Base-by-base conservation (phyloP, 371 early-diverging fungal species). In the Lichtheimia ornata region DNA sequence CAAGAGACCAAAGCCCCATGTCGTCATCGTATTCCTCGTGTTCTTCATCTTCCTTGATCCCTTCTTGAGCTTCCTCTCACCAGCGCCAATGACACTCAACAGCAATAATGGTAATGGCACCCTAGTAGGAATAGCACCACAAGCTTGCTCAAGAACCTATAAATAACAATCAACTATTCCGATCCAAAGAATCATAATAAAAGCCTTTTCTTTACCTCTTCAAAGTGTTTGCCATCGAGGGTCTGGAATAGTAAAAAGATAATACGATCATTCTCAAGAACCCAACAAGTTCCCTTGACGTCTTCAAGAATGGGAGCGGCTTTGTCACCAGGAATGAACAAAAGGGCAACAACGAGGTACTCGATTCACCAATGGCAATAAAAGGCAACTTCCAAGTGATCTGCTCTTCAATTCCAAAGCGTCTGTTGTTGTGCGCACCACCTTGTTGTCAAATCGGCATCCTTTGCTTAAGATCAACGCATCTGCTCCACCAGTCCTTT, bases 281-380 rank as follows among this genome's bases (percentile, higher is more conserved):
- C 58, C 86, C 71, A 70, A 98, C n/a, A 90, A 73, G 97, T 86
- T 69, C 79, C 72, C 78, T 85, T 85, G 89, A 98, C 84, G 71
- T 92, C 89, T 50, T 71, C 82, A 70, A 88, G 90, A 72, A 91
- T 73, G 72, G 97, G 95, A 73, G 85, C 65, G 74, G 84, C 84
- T 76, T 94, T 93, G 70, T 93, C 94, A 81, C 92, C 96, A 78
- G 91, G 88, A 73, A 84, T 78, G 76, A 95, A 91, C 74, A 98
- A 92, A 76, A 97, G 88, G 91, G 94, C 96, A 72, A 97, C 97
- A 72, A 95, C 97, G 79, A 98, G 85, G 83, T 92, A 90, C 90
- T 96, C 94, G 97, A 96, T 97, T n/a, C n/a, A n/a, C n/a, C n/a
- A n/a, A n/a, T n/a, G n/a, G n/a, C n/a, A n/a, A n/a, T n/a, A n/a